Percentiles rank a stretch among this genome's conserved stretches.
These are phyloP conservation scores for Chaetomium sp. DNA, from an alignment of 2,329 filamentous ascomycete species.

Conservation along the genomic window DNA sequence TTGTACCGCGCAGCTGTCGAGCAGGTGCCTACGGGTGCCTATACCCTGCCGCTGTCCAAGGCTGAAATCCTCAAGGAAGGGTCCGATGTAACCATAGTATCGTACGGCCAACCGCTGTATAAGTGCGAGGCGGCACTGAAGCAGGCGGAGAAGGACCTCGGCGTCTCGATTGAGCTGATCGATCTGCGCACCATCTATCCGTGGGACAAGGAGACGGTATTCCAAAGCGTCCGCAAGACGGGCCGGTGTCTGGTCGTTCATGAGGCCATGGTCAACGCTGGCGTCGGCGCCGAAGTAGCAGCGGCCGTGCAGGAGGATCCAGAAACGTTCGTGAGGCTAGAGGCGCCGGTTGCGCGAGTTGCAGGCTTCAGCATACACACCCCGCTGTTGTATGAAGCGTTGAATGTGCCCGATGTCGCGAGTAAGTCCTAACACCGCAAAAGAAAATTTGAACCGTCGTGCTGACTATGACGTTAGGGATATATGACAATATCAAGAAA, in stretches of 20 bases:
- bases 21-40: conserved; percentile 75
- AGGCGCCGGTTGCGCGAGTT: conserved; percentile 78
- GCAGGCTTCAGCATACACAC: conserved; percentile 87
- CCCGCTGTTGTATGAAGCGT: conserved; percentile 71
- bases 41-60: conserved; percentile 77
- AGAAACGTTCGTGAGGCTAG: conserved; percentile 70
- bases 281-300: conserved; percentile 82
- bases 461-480: conserved; percentile 42
- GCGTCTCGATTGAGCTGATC: conserved; percentile 74
- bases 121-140: conserved; percentile 71
- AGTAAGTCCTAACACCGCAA: conserved; percentile 52
- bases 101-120: conserved; percentile 86
- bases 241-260: conserved; percentile 83
- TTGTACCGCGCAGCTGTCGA: conserved; percentile 87
- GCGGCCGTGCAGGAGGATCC: conserved; percentile 76
- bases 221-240: conserved; percentile 80
- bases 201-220: conserved; percentile 77
- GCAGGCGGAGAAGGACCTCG: conserved; percentile 67
- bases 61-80: conserved; percentile 79
- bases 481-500: conserved; percentile 65
- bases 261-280: conserved; percentile 85
- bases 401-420: conserved; percentile 77
- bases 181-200: conserved; percentile 85
- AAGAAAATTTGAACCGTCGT: background rate
- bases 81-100: conserved; percentile 74